phyloP scores from a whole-genome alignment of 2,329 filamentous ascomycete species.

The Aspergillus intermedius region DNA sequence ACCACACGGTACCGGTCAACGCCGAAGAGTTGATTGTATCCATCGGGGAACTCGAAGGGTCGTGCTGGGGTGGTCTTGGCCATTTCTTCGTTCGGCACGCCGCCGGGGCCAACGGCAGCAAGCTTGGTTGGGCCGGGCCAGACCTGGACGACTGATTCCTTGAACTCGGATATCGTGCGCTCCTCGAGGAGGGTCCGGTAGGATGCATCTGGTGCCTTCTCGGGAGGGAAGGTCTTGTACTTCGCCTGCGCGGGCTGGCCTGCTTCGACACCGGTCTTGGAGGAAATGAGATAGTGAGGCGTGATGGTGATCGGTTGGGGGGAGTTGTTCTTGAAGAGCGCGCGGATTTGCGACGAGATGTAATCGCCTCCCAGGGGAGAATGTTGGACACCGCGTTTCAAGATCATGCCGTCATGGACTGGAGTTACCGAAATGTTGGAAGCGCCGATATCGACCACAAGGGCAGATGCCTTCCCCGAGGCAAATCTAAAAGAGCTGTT shows the following conservation, averaged over 20 bases:
- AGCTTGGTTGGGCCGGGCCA: constrained; percentile 77
- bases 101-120: constrained; percentile 42
- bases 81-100: constrained; percentile 65
- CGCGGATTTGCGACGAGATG: constrained; percentile 80
- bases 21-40: constrained; percentile 91
- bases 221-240: constrained; percentile 62
- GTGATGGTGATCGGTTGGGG: constrained; percentile 67
- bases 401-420: constrained; percentile 87
- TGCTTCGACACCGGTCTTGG: constrained; percentile 83
- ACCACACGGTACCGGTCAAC: constrained; percentile 77
- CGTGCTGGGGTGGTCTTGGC: constrained; percentile 68
- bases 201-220: constrained; percentile 54
- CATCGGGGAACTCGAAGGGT: constrained; percentile 95
- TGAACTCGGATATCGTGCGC: constrained; percentile 88
- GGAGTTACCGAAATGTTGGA: constrained; percentile 83
- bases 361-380: constrained; percentile 84
- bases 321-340: constrained; percentile 62
- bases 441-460: constrained; percentile 88
- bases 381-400: constrained; percentile 82
- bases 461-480: constrained; percentile 82
- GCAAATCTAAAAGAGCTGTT: constrained; percentile 54
- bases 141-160: constrained; percentile 91
- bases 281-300: constrained; percentile 80
- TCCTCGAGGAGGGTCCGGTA: constrained; percentile 86
- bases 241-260: constrained; percentile 70